These are phyloP conservation scores for Oleoguttula mirabilis DNA, from an alignment of 495 filamentous ascomycete species.

Conservation along the genomic window DNA sequence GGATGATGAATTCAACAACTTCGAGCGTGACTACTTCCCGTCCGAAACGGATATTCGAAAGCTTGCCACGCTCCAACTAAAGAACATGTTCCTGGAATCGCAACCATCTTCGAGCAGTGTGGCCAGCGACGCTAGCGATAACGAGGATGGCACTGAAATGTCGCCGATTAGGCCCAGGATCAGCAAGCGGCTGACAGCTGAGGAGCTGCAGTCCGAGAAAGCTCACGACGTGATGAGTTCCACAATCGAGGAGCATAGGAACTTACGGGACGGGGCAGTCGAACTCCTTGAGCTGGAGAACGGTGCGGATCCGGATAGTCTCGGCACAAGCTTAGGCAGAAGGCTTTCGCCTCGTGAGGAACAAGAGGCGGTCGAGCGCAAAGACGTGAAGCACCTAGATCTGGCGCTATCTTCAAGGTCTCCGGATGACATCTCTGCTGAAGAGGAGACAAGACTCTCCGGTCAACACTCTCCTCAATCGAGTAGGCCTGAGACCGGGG, in stretches of 20 bases:
- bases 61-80: slow-evolving; percentile 80
- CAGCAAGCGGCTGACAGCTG: background rate
- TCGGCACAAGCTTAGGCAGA: slow-evolving; percentile 2
- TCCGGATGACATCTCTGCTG: slow-evolving; percentile 1
- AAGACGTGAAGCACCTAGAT: slow-evolving; percentile 58
- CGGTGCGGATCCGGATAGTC: background rate
- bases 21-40: slow-evolving; percentile 87
- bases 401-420: slow-evolving; percentile 46
- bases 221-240: slow-evolving; percentile 56
- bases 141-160: slow-evolving; percentile 13
- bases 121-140: slow-evolving; percentile 15
- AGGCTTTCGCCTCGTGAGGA: slow-evolving; percentile 27
- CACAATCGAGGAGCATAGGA: slow-evolving; percentile 53
- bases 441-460: background rate
- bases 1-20: slow-evolving; percentile 79
- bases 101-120: slow-evolving; percentile 13
- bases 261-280: slow-evolving; percentile 1
- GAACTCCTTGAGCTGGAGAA: background rate
- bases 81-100: slow-evolving; percentile 80
- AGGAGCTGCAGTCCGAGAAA: slow-evolving; percentile 27
- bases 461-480: slow-evolving; percentile 1
- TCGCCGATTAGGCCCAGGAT: background rate
- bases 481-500: slow-evolving; percentile 2
- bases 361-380: slow-evolving; percentile 25
- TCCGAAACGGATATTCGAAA: slow-evolving; percentile 95